Percentiles rank a stretch among this genome's conserved stretches.
These are phyloP conservation scores for Claviceps sp. DNA, from an alignment of 2,329 filamentous ascomycete species.

Conservation along the genomic window DNA sequence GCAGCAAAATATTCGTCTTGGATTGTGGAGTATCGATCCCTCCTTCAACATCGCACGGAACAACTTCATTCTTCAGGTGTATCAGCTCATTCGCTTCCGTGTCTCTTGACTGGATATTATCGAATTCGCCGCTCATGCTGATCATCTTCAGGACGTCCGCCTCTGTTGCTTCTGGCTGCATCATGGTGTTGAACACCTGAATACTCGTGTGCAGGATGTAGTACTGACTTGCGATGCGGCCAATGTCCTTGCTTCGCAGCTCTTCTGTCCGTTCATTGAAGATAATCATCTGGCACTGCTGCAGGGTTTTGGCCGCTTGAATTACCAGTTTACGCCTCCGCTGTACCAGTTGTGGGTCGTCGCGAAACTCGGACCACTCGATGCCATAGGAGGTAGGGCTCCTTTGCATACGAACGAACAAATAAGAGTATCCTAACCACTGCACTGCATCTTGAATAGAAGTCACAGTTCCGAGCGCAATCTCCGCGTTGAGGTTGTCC, in stretches of 20 bases:
- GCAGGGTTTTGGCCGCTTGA: constrained; percentile 73
- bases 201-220: constrained; percentile 91
- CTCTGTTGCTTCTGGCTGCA: constrained; percentile 74
- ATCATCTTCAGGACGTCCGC: constrained; percentile 94
- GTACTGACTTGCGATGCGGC: constrained; percentile 91
- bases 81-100: constrained; percentile 80
- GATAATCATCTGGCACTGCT: constrained; percentile 96
- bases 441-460: constrained; percentile 87
- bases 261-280: constrained; percentile 94
- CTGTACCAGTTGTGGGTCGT: constrained; percentile 80
- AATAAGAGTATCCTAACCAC: constrained; percentile 95
- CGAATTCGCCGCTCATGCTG: constrained; percentile 93
- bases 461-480: constrained; percentile 85
- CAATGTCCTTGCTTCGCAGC: constrained; percentile 85
- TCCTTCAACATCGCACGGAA: constrained; percentile 70
- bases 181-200: constrained; percentile 92
- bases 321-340: constrained; percentile 76
- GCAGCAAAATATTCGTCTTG: constrained; percentile 91
- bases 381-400: constrained; percentile 91
- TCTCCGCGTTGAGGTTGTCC: constrained; percentile 93
- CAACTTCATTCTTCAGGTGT: constrained; percentile 53
- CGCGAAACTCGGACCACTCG: constrained; percentile 78
- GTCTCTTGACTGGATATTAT: constrained; percentile 89
- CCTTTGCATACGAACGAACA: constrained; percentile 91
- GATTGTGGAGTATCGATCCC: constrained; percentile 58